Evolutionary conservation across 345 rosid species (phyloP), one percentile per base, ranked within the genome.

Genomic region (Camelina hispida): DNA sequence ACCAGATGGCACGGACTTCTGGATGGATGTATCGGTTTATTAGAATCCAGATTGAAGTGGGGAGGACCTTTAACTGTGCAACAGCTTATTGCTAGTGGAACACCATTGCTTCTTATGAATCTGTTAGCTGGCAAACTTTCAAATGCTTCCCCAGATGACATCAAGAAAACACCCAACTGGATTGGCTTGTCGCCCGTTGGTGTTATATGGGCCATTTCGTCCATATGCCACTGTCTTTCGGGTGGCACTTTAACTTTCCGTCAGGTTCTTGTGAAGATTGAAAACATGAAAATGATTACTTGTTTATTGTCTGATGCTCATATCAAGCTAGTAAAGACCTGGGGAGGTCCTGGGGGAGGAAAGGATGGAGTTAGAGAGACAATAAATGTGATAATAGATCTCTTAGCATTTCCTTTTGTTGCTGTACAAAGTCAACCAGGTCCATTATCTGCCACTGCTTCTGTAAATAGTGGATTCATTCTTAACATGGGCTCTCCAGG

Each of bases 261-360:
- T 71, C 97, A 92, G 83, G 86, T 93, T 58, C 83, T 90, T 70
- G 72, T 89, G 69, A 85, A 82, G 74, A 80, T 55, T 72, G 97
- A 92, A 68, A 83, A 82, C 59, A 65, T 90, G 73, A 95, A 87
- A 80, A 80, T 83, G 61, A 68, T 92, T 37, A 80, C 74, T 10
- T 81, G 66, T 76, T 86, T 95, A 79, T 77, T 90, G 74, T 85
- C 90, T 71, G 96, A 87, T 71, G 82, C 73, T 47, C 96, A 95
- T 79, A 90, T 95, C 71, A 90, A 89, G 85, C 93, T 87, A 78
- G 88, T 95, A 43, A 89, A 84, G 76, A 74, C 68, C 76, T 95
- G 99, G 97, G 83, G 82, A 81, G 97, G 97, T 50, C 96, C 93
- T 0, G 95, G 93, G 46, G 97, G 97, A 79, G 93, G 97, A 53